phyloP scores from a whole-genome alignment of 163 green algal species.

The Chlorella variabilis region DNA sequence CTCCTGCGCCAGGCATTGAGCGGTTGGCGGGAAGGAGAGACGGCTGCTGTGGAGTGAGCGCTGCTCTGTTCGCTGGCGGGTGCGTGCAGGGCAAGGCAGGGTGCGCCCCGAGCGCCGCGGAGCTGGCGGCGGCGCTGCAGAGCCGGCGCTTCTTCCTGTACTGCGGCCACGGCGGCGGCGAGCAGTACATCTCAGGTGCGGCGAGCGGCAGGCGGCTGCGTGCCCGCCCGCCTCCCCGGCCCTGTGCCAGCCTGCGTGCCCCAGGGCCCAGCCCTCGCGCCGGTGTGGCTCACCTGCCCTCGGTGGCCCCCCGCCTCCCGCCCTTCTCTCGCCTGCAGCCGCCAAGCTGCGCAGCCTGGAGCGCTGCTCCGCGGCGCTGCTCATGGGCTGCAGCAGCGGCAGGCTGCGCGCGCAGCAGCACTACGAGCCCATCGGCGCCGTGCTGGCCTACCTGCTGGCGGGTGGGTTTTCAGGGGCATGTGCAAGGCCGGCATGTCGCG shows the following conservation, averaged over 20 bases:
- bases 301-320: neutral
- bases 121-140: conserved; percentile 68
- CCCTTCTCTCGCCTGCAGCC: neutral
- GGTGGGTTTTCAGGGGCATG: conserved; percentile 46
- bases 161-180: conserved; percentile 92
- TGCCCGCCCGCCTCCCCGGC: neutral
- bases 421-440: conserved; percentile 78
- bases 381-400: conserved; percentile 97
- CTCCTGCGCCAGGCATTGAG: too few species aligned
- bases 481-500: neutral
- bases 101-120: conserved; percentile 38
- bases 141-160: conserved; percentile 89
- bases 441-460: conserved; percentile 85
- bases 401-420: conserved; percentile 58
- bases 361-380: conserved; percentile 72
- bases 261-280: neutral
- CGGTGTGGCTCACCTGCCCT: neutral
- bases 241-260: conserved; percentile 26
- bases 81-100: conserved; percentile 74
- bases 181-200: conserved; percentile 81
- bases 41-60: neutral
- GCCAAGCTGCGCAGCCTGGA: conserved; percentile 67
- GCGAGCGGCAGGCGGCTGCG: neutral
- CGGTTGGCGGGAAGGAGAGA: neutral
- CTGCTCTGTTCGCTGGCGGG: too few species aligned